These are phyloP conservation scores for Pythium dissimile DNA, from an alignment of 352 stramenopile genomes.

Conservation along the genomic window DNA sequence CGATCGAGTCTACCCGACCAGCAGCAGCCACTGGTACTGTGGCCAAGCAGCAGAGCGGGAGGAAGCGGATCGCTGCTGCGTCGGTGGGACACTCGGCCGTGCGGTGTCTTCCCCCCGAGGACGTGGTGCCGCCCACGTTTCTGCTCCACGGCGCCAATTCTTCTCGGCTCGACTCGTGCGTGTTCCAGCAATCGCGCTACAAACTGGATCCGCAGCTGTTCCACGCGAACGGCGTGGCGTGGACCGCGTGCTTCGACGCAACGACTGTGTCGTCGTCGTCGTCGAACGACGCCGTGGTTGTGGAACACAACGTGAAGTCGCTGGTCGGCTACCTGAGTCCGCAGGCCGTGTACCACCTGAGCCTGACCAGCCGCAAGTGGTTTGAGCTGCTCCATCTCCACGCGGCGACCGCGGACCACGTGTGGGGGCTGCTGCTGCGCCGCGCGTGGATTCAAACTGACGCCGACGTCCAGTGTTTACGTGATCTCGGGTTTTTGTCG, in stretches of 20 bases:
- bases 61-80: neutral
- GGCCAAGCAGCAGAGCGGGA: neutral
- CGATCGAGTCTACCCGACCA: neutral
- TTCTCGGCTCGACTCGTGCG: neutral
- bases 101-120: slow-evolving; percentile 14
- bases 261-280: neutral
- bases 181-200: slow-evolving; percentile 16
- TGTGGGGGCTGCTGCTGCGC: slow-evolving; percentile 47
- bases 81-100: neutral
- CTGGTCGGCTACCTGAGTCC: slow-evolving; percentile 45
- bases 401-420: slow-evolving; percentile 26
- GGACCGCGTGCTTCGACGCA: slow-evolving; percentile 17
- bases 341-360: slow-evolving; percentile 39
- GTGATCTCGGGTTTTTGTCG: slow-evolving; percentile 36
- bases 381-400: slow-evolving; percentile 44
- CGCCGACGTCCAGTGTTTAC: slow-evolving; percentile 32
- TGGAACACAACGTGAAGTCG: slow-evolving; percentile 34
- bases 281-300: neutral
- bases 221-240: slow-evolving; percentile 5
- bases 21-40: neutral
- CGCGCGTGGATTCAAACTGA: slow-evolving; percentile 36
- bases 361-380: slow-evolving; percentile 43
- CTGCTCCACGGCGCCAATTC: neutral
- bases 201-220: slow-evolving; percentile 22
- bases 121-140: neutral